Percentiles rank a stretch among this genome's conserved stretches.
Conservation (phyloP, 352 stramenopile genomes). For the Phytophthora cryptogea region DNA sequence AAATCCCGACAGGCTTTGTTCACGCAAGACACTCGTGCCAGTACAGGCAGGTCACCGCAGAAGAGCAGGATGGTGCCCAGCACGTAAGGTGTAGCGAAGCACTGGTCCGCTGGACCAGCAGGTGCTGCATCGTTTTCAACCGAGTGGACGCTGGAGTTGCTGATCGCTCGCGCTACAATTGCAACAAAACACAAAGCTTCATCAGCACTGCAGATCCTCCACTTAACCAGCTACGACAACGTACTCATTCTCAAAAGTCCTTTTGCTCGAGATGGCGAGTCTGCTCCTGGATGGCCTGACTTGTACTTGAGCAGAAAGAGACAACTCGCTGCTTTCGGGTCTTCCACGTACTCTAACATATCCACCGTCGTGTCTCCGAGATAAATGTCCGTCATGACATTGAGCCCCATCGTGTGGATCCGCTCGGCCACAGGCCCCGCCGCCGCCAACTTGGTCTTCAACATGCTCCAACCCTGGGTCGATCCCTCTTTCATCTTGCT, state of each 20-base stretch:
- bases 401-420: constrained; percentile 75
- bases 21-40: constrained; percentile 53
- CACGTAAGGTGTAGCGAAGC: constrained; percentile 64
- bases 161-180: constrained; percentile 31
- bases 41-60: constrained; percentile 55
- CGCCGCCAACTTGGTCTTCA: constrained; percentile 77
- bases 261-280: constrained; percentile 34
- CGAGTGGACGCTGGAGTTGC: constrained; percentile 31
- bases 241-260: constrained; percentile 55
- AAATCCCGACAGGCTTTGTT: constrained; percentile 65
- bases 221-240: constrained; percentile 8
- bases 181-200: constrained; percentile 3
- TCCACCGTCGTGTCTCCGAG: constrained; percentile 65
- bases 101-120: constrained; percentile 37
- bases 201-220: constrained; percentile 3
- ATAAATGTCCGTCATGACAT: constrained; percentile 74
- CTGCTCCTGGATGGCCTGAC: constrained; percentile 7
- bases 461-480: constrained; percentile 77
- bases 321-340: constrained; percentile 45
- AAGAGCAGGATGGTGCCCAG: constrained; percentile 79
- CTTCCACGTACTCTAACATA: constrained; percentile 47
- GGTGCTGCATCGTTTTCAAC: constrained; percentile 20
- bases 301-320: constrained; percentile 72
- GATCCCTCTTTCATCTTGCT: constrained; percentile 72
- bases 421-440: constrained; percentile 74